Percentiles rank a stretch among this genome's conserved stretches.
Evolutionary conservation across 176 grass and related monocot genomes (phyloP).

Genomic region (Thinopyrum elongatum): DNA sequence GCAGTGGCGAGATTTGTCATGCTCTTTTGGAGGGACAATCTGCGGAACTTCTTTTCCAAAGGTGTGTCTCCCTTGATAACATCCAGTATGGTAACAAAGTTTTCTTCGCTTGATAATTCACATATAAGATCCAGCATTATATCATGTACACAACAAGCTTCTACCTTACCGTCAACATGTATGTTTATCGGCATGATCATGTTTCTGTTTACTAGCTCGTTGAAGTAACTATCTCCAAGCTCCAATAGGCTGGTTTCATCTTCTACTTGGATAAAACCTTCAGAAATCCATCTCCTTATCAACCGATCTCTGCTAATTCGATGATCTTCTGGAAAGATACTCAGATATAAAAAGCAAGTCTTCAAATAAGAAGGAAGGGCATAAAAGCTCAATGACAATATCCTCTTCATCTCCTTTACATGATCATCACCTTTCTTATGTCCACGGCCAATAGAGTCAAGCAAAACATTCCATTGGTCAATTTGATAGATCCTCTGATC

Average conservation of each 20-base stretch:
- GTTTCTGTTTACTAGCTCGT: not conserved
- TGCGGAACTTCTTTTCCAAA: too few species aligned
- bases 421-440: not conserved
- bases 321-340: too few species aligned
- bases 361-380: too few species aligned
- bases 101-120: too few species aligned
- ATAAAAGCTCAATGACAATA: too few species aligned
- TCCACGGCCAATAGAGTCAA: not conserved
- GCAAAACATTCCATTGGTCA: not conserved
- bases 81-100: too few species aligned
- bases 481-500: not conserved
- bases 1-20: too few species aligned
- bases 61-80: too few species aligned
- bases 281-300: not conserved
- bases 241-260: not conserved
- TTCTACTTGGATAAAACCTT: not conserved
- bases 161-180: not conserved
- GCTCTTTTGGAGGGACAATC: too few species aligned
- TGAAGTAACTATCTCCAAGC: not conserved
- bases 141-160: not conserved
- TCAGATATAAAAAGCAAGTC: too few species aligned
- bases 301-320: not conserved
- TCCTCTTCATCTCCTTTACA: not conserved
- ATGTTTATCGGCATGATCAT: not conserved
- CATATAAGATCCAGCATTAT: too few species aligned